Evolutionary conservation across 208 protist species (phyloP).

Genomic region (Porcisia hertigi): DNA sequence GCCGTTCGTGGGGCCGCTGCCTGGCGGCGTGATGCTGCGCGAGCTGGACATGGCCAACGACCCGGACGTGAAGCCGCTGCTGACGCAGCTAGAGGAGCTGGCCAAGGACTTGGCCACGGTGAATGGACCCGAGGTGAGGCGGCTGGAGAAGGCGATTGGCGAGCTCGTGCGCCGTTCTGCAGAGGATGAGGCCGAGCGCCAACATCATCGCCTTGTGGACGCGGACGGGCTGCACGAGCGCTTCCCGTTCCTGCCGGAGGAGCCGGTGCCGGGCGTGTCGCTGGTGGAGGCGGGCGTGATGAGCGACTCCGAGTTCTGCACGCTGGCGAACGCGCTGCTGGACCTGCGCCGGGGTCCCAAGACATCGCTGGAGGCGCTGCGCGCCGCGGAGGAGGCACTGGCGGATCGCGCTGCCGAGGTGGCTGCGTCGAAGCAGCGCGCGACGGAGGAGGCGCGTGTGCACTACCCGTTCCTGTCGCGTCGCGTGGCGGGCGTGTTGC

Average conservation of each 20-base stretch:
- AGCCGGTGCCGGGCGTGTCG: constrained; percentile 38
- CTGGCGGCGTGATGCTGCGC: constrained; percentile 30
- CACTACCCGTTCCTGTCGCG: too few species aligned
- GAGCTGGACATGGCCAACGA: constrained; percentile 29
- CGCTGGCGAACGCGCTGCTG: constrained; percentile 36
- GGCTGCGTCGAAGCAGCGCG: too few species aligned
- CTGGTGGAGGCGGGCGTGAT: constrained; percentile 39
- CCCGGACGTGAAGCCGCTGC: constrained; percentile 27
- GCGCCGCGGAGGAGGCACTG: too few species aligned
- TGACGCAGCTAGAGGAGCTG: constrained; percentile 38
- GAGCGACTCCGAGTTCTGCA: constrained; percentile 47
- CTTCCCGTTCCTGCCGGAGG: constrained; percentile 44
- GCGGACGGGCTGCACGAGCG: constrained; percentile 32
- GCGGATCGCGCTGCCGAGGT: too few species aligned
- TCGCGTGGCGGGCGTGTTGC: too few species aligned
- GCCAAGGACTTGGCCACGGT: constrained; percentile 28
- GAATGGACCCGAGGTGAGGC: constrained; percentile 30
- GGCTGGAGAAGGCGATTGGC: constrained; percentile 44
- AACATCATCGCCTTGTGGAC: constrained; percentile 21
- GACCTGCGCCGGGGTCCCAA: constrained; percentile 27
- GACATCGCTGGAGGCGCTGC: constrained; percentile 27
- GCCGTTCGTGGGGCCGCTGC: constrained; percentile 34
- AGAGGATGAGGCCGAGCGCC: constrained; percentile 34
- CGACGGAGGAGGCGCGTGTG: too few species aligned
- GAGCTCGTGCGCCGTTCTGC: constrained; percentile 35